Percentiles rank a stretch among this genome's conserved stretches.
These are phyloP conservation scores for Paramecium sonneborni DNA, from an alignment of 73 alveolate genomes.

Conservation along the genomic window DNA sequence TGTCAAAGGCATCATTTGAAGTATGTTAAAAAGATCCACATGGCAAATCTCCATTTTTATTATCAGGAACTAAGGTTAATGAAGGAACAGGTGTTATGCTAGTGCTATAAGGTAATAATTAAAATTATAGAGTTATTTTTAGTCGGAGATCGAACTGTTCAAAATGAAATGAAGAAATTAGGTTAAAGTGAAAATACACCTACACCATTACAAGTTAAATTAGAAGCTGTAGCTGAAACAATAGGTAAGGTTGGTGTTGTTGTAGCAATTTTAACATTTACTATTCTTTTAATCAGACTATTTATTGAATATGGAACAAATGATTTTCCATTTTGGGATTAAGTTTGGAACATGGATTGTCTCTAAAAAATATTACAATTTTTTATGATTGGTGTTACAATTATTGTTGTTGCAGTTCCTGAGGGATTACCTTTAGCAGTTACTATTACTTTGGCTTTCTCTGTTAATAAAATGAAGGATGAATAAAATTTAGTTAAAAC, in stretches of 20 bases:
- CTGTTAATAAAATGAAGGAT: constrained; percentile 90
- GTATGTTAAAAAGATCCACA: constrained; percentile 60
- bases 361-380: constrained; percentile 44
- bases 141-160: constrained; percentile 57
- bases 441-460: constrained; percentile 89
- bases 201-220: constrained; percentile 90
- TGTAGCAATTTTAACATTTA: constrained; percentile 82
- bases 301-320: constrained; percentile 64
- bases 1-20: constrained; percentile 76
- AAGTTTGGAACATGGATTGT: constrained; percentile 54
- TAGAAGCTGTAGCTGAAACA: constrained; percentile 86
- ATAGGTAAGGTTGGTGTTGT: constrained; percentile 89
- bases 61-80: constrained; percentile 69
- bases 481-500: constrained; percentile 88
- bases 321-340: constrained; percentile 55
- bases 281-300: constrained; percentile 70
- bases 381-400: constrained; percentile 88
- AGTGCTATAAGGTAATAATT: constrained; percentile 47
- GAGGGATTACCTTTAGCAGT: constrained; percentile 98
- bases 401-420: constrained; percentile 94
- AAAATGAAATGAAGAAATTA: constrained; percentile 78
- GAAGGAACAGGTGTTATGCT: constrained; percentile 77
- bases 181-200: constrained; percentile 74
- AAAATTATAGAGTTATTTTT: not conserved
- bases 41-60: constrained; percentile 67